Evolutionary conservation across 23 red algal genomes (phyloP), one percentile per base, ranked within the genome.

Genomic region (Gracilaria vermiculophylla): DNA sequence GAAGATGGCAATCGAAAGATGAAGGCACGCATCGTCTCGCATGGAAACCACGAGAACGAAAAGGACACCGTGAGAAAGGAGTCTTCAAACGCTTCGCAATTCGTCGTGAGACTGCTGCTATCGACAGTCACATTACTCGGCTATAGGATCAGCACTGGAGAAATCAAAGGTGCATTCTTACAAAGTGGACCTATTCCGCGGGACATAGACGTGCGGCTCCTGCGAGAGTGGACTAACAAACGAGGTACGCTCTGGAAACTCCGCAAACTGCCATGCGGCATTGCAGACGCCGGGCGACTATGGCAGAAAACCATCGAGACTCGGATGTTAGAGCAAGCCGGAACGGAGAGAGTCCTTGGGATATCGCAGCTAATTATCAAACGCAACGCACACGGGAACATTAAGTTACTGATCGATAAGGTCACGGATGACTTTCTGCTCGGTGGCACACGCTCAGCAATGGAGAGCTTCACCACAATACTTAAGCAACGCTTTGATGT

Each of bases 131-230:
- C 40, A 79, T 52, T 55, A 6, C n/a, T n/a, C n/a, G n/a, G n/a
- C n/a, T 79, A 53, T 14, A 34, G 19, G 28, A 5, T 79, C n/a
- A 53, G 31, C 5, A 12, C 44, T 28, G 75, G 13, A 28, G 51
- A 79, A 8, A 53, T 79, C 6, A 79, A 79, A 43, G 47, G 75
- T 8, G 75, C 24, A 5, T 79, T 53, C 24, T 42, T 79, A 4
- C 75, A 79, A 25, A 79, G 44, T 79, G 75, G 75, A 57, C 40
- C 75, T 5, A 79, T 79, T 53, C 75, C 53, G 23, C 6, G 75
- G 53, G 33, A 79, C 40, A 79, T 79, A 5, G 53, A 31, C 23
- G 75, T 79, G 5, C 40, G 75, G 47, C 17, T 43, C 7, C 75
- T 43, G 4, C 17, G 44, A 5, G 75, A 79, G 53, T 79, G 75